A percentile compares a stretch with the other conserved stretches of the same genome.
These are phyloP conservation scores for Crithidia bombi DNA, from an alignment of 208 protist species.

Conservation along the genomic window DNA sequence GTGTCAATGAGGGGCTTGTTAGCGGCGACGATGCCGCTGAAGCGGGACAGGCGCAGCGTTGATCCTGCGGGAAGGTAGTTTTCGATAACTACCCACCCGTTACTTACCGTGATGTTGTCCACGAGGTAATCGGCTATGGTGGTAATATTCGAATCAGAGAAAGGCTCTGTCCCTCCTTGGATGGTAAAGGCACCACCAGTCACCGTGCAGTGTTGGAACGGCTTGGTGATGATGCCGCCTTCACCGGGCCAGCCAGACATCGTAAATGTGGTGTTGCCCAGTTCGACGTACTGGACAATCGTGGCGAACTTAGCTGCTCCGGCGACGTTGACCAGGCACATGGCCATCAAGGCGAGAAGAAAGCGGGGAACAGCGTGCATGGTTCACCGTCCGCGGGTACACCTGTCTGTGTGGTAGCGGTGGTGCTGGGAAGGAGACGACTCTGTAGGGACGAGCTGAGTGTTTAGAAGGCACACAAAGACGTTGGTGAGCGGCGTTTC, in stretches of 20 bases:
- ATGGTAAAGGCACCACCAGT: neutral
- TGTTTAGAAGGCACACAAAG: too few species aligned
- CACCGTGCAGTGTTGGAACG: neutral
- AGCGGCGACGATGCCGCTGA: neutral
- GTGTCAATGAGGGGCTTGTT: constrained; percentile 4
- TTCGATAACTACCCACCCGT: neutral
- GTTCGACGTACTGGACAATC: neutral
- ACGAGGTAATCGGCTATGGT: neutral
- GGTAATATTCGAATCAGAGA: neutral
- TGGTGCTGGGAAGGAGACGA: too few species aligned
- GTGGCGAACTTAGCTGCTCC: neutral
- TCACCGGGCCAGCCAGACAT: neutral
- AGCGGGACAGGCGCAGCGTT: neutral
- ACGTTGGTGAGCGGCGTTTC: too few species aligned
- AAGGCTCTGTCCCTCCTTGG: neutral
- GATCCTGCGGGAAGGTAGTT: neutral
- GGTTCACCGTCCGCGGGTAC: too few species aligned
- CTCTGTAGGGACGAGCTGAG: too few species aligned
- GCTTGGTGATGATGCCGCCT: neutral
- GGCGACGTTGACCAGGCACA: neutral
- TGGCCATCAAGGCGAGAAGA: too few species aligned
- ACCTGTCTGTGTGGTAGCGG: too few species aligned
- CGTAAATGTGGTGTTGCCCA: neutral
- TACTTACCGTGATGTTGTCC: neutral
- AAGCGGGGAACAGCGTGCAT: too few species aligned